Evolutionary conservation across 2,329 filamentous ascomycete species (phyloP), one percentile per base, ranked within the genome.

Genomic region (Ambrosiella beaveri): DNA sequence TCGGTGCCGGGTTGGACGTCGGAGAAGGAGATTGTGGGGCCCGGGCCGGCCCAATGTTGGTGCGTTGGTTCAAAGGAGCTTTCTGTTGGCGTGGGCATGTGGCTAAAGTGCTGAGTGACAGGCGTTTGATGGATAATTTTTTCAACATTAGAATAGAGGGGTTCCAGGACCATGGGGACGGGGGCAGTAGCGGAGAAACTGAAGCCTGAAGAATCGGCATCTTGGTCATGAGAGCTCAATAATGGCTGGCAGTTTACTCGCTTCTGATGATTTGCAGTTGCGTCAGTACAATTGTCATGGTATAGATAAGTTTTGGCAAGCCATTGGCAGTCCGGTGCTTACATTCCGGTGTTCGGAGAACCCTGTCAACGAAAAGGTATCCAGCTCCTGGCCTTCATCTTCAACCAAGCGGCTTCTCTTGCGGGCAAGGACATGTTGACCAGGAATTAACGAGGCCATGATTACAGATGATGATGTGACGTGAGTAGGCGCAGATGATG

Each of bases 21-120:
- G 15, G 40, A 12, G 40, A 37, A 49, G 36, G 52, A 58, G 13
- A 61, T 56, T 9, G 54, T 70, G 63, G 63, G 62, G 17, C 66
- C 75, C 73, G 62, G 72, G 73, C 62, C 74, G 74, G n/a, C 76
- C 76, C 57, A 52, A 37, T 37, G 36, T 7, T 37, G 37, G 58
- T 75, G 72, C 27, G 79, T 70, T 64, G 81, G 77, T 1, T 73
- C 72, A 1, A 81, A 81, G 55, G 69, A 77, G 61, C 75, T 75
- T 62, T 80, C 74, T n/a, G 81, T 80, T 1, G 78, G 78, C 1
- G 79, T 81, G 1, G 78, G 78, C 67, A 81, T 74, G 53, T 78
- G 76, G 59, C 73, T 71, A 17, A 70, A 70, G 6, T 69, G 35
- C 15, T 60, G 51, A 50, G 45, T 39, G 38, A 39, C 47, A 7